Conservation (phyloP, 2,329 filamentous ascomycete species). For the Ophiostoma himal-ulmi region DNA sequence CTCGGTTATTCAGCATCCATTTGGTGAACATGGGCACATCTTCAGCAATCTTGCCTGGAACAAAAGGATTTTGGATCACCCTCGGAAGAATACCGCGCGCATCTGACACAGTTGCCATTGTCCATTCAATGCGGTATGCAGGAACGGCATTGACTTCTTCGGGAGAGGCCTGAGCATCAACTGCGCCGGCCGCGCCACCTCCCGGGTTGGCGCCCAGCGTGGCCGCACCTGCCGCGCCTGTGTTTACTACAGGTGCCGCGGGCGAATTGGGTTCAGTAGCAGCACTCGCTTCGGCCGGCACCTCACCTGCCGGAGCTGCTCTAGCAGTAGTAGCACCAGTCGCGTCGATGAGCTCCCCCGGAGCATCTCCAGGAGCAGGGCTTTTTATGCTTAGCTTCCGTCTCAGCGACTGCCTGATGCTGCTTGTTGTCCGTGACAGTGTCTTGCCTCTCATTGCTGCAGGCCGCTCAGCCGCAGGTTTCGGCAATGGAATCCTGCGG, state of each 20-base stretch:
- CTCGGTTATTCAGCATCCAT: constrained; percentile 52
- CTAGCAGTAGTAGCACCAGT: background rate
- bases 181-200: background rate
- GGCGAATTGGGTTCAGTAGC: background rate
- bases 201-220: background rate
- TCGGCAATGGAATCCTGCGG: constrained; percentile 29
- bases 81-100: constrained; percentile 61
- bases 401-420: background rate
- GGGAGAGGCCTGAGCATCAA: background rate
- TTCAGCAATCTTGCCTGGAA: constrained; percentile 60
- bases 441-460: background rate
- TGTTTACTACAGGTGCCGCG: constrained; percentile 26
- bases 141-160: background rate
- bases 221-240: background rate
- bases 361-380: no score
- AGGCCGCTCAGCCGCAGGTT: background rate
- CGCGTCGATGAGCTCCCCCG: background rate
- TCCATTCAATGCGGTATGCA: constrained; percentile 53
- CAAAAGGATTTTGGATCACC: constrained; percentile 58
- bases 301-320: background rate
- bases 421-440: background rate
- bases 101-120: constrained; percentile 71
- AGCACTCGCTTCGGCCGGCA: background rate
- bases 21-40: constrained; percentile 64
- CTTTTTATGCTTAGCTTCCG: background rate